These are phyloP conservation scores for Aspergillus chevalieri DNA, from an alignment of 2,329 filamentous ascomycete genomes.

Conservation along the genomic window DNA sequence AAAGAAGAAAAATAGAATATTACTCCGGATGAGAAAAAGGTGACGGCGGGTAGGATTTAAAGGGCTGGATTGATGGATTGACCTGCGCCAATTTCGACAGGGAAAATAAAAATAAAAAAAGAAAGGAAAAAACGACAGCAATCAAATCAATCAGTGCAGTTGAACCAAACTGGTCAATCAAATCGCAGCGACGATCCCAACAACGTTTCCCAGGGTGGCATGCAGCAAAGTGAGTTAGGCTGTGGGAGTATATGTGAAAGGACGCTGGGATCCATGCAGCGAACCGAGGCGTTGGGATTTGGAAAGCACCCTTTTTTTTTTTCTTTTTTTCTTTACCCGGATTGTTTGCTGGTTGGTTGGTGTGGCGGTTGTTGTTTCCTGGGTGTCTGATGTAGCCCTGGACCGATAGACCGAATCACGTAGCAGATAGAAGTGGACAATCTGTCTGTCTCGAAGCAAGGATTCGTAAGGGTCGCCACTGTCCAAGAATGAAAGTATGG, in stretches of 20 bases:
- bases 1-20: neutral
- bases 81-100: neutral
- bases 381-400: too few relatives aligned
- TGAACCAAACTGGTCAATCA: neutral
- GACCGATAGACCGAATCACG: too few relatives aligned
- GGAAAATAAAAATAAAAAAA: neutral
- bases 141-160: neutral
- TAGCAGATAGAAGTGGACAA: too few relatives aligned
- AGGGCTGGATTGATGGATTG: neutral
- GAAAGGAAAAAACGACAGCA: neutral
- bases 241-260: neutral
- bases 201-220: neutral
- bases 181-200: neutral
- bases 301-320: too few relatives aligned
- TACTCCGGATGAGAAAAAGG: neutral
- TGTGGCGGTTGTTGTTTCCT: too few relatives aligned
- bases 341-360: neutral
- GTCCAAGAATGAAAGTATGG: too few relatives aligned
- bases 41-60: neutral
- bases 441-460: too few relatives aligned
- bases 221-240: neutral
- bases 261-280: constrained; percentile 15
- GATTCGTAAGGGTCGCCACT: too few relatives aligned
- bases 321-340: neutral
- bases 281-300: constrained; percentile 16